Percentiles rank a stretch among this genome's conserved stretches.
phyloP scores from a whole-genome alignment of 192 early-diverging fungal species.

The Oehlia diaphana region DNA sequence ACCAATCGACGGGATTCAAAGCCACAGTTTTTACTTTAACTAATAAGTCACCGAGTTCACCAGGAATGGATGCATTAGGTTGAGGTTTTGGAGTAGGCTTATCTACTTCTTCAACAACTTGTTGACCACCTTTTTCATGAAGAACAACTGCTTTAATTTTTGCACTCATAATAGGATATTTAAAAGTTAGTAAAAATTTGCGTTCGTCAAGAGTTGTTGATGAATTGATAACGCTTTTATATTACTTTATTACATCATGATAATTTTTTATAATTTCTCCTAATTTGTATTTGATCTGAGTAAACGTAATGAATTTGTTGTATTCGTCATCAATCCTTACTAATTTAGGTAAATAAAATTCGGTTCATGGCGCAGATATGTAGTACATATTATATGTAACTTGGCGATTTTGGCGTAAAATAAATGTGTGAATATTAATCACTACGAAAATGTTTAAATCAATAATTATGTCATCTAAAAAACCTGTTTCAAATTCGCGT shows the following conservation, averaged over 20 bases:
- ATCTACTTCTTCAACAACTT: neutral
- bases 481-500: neutral
- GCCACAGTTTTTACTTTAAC: slow-evolving; percentile 16
- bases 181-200: too few species aligned
- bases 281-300: too few species aligned
- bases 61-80: neutral
- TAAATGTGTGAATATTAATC: too few species aligned
- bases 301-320: too few species aligned
- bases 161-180: neutral
- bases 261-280: too few species aligned
- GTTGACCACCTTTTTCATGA: neutral
- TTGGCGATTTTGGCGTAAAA: too few species aligned
- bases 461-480: neutral
- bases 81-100: neutral
- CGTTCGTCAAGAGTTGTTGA: too few species aligned
- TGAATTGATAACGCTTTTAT: neutral
- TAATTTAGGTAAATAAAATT: neutral
- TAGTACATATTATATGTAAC: neutral
- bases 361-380: neutral
- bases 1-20: slow-evolving; percentile 19
- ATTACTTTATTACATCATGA: neutral
- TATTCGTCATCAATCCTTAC: neutral
- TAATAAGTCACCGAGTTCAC: neutral
- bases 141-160: neutral
- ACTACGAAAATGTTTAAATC: neutral